Evolutionary conservation across 2,329 filamentous ascomycete genomes (phyloP), one percentile per base, ranked within the genome.

Genomic region (Trichoderma hamatum): DNA sequence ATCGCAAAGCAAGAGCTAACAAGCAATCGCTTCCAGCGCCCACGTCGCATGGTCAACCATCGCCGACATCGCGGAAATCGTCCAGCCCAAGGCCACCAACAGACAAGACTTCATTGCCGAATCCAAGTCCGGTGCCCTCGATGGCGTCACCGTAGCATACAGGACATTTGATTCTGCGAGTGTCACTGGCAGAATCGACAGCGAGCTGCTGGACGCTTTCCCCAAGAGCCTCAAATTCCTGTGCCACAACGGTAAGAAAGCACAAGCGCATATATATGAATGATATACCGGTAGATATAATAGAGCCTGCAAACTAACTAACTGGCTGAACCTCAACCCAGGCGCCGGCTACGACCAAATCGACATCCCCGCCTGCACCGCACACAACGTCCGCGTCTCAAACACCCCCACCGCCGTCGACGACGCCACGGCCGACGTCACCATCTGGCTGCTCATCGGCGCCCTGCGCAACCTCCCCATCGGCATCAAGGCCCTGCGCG

Each of bases 321-420:
- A 6, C 34, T 10, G 3, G 34, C 13, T n/a, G 39, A 46, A n/a
- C n/a, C 3, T 3, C 5, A n/a, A 14, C 14, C 9, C 28, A 91
- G 90, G 92, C 71, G 92, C 93, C 68, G 94, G 94, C 46, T 97
- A 97, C 80, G 93, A 97, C 78, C 90, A 94, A 78, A 84, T 96
- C 71, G 90, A 94, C 78, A 84, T 94, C 10, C 78, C 86, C 58
- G 90, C 91, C 49, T 95, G 92, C 82, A 90, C 88, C 11, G 82
- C 83, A 1, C 88, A 88, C 65, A 82, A 83, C 28, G 85, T 96
- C 72, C 85, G 83, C 52, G 91, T 97, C 39, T 93, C 92, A 72
- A 96, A 96, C 79, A 90, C 91, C 1, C 93, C 92, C n/a, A 89
- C 87, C 0, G 90, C 91, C 32, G 91, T 94, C 54, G 90, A 96